phyloP scores from a whole-genome alignment of 2,329 filamentous ascomycete species.

The Fusarium veterinarium region DNA sequence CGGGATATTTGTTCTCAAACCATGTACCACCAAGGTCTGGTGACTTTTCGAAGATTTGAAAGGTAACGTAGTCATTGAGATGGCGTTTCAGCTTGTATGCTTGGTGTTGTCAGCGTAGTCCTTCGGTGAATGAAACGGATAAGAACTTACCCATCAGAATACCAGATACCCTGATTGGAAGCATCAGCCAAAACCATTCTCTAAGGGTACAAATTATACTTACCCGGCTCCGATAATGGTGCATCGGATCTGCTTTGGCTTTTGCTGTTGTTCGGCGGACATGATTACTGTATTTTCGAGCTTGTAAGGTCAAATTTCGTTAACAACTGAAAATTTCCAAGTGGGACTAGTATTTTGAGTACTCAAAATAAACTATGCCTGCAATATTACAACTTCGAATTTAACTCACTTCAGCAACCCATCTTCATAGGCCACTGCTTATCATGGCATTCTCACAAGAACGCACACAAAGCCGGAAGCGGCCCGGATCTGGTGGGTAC shows the following conservation, averaged over 20 bases:
- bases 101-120: constrained; percentile 22
- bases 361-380: accelerated
- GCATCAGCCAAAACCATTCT: accelerated
- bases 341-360: accelerated
- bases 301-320: accelerated
- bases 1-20: constrained; percentile 67
- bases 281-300: background rate
- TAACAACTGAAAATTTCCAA: accelerated
- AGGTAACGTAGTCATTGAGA: constrained; percentile 9
- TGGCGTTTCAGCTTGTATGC: constrained; percentile 42
- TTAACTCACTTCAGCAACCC: accelerated
- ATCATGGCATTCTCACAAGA: background rate
- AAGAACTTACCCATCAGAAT: background rate
- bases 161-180: background rate
- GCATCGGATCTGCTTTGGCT: background rate
- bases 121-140: accelerated
- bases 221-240: background rate
- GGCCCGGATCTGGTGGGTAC: background rate
- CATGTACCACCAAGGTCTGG: constrained; percentile 66
- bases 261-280: background rate
- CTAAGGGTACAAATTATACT: accelerated
- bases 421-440: background rate
- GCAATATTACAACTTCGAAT: background rate
- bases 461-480: background rate
- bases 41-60: constrained; percentile 66